Percentiles rank a stretch among this genome's conserved stretches.
These are phyloP conservation scores for Polygonum maritimum DNA, from an alignment of 148 eudicot genomes.

Conservation along the genomic window DNA sequence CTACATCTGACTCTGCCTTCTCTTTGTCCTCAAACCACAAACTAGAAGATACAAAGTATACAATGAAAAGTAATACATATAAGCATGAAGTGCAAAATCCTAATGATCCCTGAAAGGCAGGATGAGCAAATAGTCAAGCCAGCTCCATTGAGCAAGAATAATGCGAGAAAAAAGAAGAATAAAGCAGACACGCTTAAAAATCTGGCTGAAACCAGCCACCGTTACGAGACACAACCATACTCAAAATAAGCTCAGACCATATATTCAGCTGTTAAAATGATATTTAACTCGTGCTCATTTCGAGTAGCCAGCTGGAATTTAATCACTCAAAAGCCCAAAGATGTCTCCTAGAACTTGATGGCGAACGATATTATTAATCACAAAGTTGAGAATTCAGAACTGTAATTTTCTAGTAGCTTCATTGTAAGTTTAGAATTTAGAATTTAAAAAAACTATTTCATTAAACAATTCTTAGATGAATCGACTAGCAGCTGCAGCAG, in stretches of 20 bases:
- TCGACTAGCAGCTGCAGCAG: background rate
- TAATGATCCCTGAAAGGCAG: background rate
- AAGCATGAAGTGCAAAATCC: background rate
- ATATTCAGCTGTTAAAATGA: background rate
- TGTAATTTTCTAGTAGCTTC: background rate
- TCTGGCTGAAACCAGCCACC: background rate
- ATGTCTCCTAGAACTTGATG: background rate
- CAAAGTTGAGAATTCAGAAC: background rate
- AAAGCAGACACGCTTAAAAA: background rate
- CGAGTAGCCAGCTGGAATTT: background rate
- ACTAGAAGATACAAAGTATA: background rate
- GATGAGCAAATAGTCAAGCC: background rate
- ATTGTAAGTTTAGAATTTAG: background rate
- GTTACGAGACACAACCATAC: background rate
- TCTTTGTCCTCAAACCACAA: background rate
- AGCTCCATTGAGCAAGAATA: background rate
- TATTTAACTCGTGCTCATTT: background rate
- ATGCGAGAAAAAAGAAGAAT: background rate
- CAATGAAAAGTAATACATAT: background rate
- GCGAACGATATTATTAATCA: background rate
- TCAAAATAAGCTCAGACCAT: background rate
- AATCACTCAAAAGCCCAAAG: background rate
- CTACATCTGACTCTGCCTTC: background rate
- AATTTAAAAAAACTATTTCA: background rate
- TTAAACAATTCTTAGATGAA: background rate